Conservation (phyloP, 108 stramenopile species). For the Nitzschia putrida region DNA sequence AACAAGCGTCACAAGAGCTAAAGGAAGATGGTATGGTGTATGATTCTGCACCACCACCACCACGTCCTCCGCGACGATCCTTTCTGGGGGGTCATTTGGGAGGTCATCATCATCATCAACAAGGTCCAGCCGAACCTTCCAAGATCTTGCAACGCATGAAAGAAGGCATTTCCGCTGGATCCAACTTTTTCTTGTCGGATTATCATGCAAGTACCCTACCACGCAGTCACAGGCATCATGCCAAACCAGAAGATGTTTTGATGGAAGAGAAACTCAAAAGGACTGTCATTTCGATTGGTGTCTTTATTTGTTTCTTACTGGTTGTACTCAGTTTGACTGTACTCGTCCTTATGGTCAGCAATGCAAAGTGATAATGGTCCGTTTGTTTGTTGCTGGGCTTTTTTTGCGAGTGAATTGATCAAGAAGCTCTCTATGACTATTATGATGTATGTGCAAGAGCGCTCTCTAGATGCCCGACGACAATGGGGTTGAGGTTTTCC, state of each 20-base stretch:
- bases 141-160: conserved; percentile 12
- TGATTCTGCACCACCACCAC: neutral
- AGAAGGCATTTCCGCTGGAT: neutral
- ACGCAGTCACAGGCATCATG: neutral
- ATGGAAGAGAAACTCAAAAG: neutral
- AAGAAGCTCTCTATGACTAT: too few relatives aligned
- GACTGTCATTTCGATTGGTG: neutral
- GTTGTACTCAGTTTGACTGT: neutral
- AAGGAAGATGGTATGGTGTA: neutral
- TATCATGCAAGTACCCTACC: conserved; percentile 2
- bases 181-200: conserved; percentile 2
- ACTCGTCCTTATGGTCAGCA: neutral
- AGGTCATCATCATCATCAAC: neutral
- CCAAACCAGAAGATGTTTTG: neutral
- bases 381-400: too few relatives aligned
- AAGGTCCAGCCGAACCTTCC: neutral
- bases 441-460: too few relatives aligned
- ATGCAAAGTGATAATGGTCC: neutral
- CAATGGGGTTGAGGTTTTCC: too few relatives aligned
- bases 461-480: neutral
- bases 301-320: conserved; percentile 1
- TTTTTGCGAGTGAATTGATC: too few relatives aligned
- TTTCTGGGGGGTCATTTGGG: neutral
- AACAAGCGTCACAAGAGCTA: neutral
- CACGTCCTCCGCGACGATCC: neutral